phyloP scores from a whole-genome alignment of 2,329 filamentous ascomycete genomes.

The Raffaelea arxii region DNA sequence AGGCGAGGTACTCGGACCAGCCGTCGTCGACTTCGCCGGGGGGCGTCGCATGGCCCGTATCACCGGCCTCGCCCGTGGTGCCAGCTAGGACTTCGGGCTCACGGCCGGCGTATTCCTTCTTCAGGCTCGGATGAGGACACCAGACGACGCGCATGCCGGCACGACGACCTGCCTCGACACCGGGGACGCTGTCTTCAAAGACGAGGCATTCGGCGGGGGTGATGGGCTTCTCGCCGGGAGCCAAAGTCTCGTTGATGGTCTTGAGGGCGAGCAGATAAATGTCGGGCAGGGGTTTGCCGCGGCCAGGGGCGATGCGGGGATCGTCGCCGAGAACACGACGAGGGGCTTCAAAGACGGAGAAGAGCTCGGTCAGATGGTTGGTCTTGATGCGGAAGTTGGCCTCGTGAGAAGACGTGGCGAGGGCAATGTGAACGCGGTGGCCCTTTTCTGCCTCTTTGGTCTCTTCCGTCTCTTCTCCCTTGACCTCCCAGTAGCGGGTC shows the following conservation, averaged over 20 bases:
- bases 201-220: conserved; percentile 82
- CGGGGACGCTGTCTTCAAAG: conserved; percentile 91
- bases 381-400: conserved; percentile 74
- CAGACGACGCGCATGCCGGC: conserved; percentile 94
- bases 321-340: conserved; percentile 82
- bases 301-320: conserved; percentile 59
- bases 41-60: conserved; percentile 40
- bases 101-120: conserved; percentile 64
- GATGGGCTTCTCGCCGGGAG: conserved; percentile 53
- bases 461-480: conserved; percentile 9
- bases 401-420: conserved; percentile 71
- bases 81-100: conserved; percentile 81
- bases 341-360: conserved; percentile 56
- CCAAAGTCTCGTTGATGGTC: conserved; percentile 69
- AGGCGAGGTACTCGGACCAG: conserved; percentile 46
- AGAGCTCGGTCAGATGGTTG: conserved; percentile 45
- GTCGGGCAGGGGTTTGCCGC: conserved; percentile 92
- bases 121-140: conserved; percentile 74
- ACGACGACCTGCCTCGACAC: conserved; percentile 80
- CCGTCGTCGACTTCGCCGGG: conserved; percentile 49
- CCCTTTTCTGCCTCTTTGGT: conserved; percentile 10
- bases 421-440: conserved; percentile 60
- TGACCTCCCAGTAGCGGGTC: conserved; percentile 39
- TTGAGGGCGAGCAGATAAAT: conserved; percentile 84
- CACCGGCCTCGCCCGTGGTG: conserved; percentile 57